phyloP scores from a whole-genome alignment of 805 yeast genomes.

The Metschnikowia lochheadii region DNA sequence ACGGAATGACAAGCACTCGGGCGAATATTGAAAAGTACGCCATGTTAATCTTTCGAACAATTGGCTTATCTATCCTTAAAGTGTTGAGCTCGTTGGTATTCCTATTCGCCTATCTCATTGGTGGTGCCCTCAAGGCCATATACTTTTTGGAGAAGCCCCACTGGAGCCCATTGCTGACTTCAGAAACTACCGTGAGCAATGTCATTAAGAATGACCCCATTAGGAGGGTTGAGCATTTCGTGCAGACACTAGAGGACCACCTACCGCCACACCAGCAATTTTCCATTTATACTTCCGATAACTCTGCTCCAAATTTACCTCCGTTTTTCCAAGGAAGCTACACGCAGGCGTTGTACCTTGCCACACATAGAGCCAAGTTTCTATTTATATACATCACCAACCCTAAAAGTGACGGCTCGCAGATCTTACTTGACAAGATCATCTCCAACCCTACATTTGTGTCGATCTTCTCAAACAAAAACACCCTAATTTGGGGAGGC shows the following conservation, averaged over 20 bases:
- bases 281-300: conserved; percentile 11
- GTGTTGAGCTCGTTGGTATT: not conserved
- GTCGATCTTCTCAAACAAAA: conserved; percentile 32
- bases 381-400: conserved; percentile 71
- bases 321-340: conserved; percentile 72
- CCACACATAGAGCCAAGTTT: conserved; percentile 68
- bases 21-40: not conserved
- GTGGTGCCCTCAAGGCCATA: conserved; percentile 1
- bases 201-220: conserved; percentile 43
- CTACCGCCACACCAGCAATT: conserved; percentile 23
- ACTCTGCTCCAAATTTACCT: conserved; percentile 21
- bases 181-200: conserved; percentile 14
- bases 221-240: conserved; percentile 49
- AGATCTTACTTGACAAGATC: conserved; percentile 49
- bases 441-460: conserved; percentile 50
- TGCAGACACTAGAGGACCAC: conserved; percentile 48
- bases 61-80: not conserved
- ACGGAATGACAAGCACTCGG: not conserved
- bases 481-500: conserved; percentile 80
- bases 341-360: conserved; percentile 68
- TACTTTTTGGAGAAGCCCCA: conserved; percentile 9
- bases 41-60: not conserved
- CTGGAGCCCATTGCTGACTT: conserved; percentile 4
- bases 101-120: not conserved
- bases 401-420: conserved; percentile 61